These are phyloP conservation scores for Talaromyces thailandensis DNA, from an alignment of 495 filamentous ascomycete genomes.

Conservation along the genomic window DNA sequence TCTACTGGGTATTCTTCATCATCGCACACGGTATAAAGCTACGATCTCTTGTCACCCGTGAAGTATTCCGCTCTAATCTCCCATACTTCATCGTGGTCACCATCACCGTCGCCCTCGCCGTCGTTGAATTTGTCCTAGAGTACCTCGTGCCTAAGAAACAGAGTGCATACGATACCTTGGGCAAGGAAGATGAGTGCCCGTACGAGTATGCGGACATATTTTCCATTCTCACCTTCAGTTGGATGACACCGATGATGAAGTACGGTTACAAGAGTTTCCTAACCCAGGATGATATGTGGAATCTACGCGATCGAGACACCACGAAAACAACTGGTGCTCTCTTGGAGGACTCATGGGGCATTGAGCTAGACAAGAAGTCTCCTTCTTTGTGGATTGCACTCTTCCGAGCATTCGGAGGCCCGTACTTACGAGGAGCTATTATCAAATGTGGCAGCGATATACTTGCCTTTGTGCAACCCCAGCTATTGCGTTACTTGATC, in stretches of 20 bases:
- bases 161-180: slow-evolving; percentile 72
- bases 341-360: slow-evolving; percentile 69
- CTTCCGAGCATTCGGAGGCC: slow-evolving; percentile 73
- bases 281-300: slow-evolving; percentile 96
- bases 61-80: slow-evolving; percentile 52
- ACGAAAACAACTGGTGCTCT: slow-evolving; percentile 56
- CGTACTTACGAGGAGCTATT: slow-evolving; percentile 68
- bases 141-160: slow-evolving; percentile 86
- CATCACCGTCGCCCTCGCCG: slow-evolving; percentile 61
- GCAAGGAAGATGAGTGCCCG: slow-evolving; percentile 89
- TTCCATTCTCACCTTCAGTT: slow-evolving; percentile 87
- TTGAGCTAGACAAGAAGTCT: slow-evolving; percentile 62
- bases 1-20: slow-evolving; percentile 91
- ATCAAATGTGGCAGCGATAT: slow-evolving; percentile 83
- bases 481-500: slow-evolving; percentile 80
- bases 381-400: slow-evolving; percentile 92
- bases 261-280: slow-evolving; percentile 86
- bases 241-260: slow-evolving; percentile 99
- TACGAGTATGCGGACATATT: slow-evolving; percentile 92
- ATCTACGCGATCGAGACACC: slow-evolving; percentile 69
- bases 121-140: slow-evolving; percentile 73
- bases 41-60: slow-evolving; percentile 73
- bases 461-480: slow-evolving; percentile 83
- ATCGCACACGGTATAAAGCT: slow-evolving; percentile 78
- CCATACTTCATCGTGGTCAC: slow-evolving; percentile 76